A percentile compares a stretch with the other conserved stretches of the same genome.
Evolutionary conservation across 306 rosid species (phyloP).

Genomic region (Vicia sativa): DNA sequence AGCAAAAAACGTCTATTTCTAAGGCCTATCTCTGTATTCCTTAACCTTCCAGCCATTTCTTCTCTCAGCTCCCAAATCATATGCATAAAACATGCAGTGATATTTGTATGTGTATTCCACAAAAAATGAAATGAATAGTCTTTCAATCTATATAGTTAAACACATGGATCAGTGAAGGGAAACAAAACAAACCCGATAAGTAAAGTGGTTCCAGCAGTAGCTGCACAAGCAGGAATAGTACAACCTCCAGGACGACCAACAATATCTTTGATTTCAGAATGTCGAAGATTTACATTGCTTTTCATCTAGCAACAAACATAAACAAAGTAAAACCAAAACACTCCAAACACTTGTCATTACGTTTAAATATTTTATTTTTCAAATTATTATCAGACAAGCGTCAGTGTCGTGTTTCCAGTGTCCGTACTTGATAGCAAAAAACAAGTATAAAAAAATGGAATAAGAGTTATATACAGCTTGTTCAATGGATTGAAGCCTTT

Average conservation of each 20-base stretch:
- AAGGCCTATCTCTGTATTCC: no score
- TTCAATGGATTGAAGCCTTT: conserved; percentile 89
- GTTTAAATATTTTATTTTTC: no score
- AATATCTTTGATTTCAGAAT: conserved; percentile 62
- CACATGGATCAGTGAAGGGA: conserved; percentile 22
- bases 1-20: no score
- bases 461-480: conserved; percentile 51
- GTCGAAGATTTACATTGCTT: conserved; percentile 51
- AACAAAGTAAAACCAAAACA: background rate
- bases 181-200: conserved; percentile 67
- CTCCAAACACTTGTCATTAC: no score
- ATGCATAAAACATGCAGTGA: no score
- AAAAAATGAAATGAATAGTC: background rate
- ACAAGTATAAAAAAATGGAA: background rate
- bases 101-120: background rate
- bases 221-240: conserved; percentile 68
- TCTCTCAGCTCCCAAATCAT: no score
- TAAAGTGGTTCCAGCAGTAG: conserved; percentile 92
- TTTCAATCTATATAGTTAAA: background rate
- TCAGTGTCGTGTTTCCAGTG: no score
- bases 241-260: conserved; percentile 55
- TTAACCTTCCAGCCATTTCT: no score
- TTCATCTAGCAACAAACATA: conserved; percentile 54
- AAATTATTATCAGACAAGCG: no score
- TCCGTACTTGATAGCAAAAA: background rate